phyloP scores from a whole-genome alignment of 2,329 filamentous ascomycete genomes.

The Knoxdaviesia proteae region DNA sequence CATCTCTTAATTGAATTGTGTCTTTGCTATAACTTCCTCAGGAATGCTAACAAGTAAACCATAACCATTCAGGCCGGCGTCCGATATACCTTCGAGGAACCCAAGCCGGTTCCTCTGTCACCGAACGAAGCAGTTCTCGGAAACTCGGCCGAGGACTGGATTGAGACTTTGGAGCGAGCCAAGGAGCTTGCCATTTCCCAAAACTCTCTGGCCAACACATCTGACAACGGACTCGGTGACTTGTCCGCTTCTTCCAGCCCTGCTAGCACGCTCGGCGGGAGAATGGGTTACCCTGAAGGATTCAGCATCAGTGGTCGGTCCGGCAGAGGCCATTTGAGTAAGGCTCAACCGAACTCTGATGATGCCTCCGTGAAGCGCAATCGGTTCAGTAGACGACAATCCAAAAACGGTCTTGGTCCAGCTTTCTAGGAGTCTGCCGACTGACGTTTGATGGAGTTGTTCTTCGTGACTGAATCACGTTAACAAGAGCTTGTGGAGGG shows the following conservation, averaged over 20 bases:
- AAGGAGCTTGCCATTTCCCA: conserved; percentile 67
- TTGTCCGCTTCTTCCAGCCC: conserved; percentile 56
- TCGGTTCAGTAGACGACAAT: conserved; percentile 79
- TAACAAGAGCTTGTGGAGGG: too few relatives aligned
- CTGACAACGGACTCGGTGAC: conserved; percentile 49
- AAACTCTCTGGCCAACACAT: conserved; percentile 37
- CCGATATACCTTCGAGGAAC: conserved; percentile 83
- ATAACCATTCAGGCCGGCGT: conserved; percentile 46
- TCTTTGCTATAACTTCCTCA: conserved; percentile 1
- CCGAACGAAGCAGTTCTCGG: conserved; percentile 33
- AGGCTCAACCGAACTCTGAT: conserved; percentile 34
- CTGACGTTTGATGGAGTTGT: conserved; percentile 8
- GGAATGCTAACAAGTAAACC: too few relatives aligned
- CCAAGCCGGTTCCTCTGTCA: conserved; percentile 37
- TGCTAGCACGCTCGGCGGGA: conserved; percentile 47
- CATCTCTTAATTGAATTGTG: neutral
- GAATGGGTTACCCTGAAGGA: conserved; percentile 29
- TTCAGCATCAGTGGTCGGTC: conserved; percentile 28
- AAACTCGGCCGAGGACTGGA: conserved; percentile 70
- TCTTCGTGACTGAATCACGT: neutral
- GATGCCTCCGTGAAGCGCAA: conserved; percentile 33
- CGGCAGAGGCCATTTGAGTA: conserved; percentile 35
- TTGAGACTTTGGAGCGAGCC: conserved; percentile 71
- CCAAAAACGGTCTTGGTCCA: conserved; percentile 79
- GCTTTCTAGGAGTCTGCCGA: conserved; percentile 39